phyloP scores from a whole-genome alignment of 2,329 filamentous ascomycete genomes.

The Alternaria gansuensis region DNA sequence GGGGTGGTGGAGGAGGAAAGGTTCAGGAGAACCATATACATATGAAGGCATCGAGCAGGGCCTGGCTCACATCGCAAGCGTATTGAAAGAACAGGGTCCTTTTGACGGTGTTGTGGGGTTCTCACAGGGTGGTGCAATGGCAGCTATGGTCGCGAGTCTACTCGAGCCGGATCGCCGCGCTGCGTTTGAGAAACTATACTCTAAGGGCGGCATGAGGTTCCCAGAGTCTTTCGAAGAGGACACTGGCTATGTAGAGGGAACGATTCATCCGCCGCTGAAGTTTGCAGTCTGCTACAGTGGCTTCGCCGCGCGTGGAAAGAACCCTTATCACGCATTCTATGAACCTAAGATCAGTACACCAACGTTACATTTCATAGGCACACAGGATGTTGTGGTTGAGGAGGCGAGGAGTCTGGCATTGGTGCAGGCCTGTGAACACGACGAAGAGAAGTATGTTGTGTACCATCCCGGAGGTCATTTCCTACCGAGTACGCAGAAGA shows the following conservation, averaged over 20 bases:
- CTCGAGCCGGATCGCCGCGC: conserved; percentile 66
- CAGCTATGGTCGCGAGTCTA: conserved; percentile 75
- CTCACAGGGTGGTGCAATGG: conserved; percentile 61
- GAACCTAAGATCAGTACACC: conserved; percentile 79
- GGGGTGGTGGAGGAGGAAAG: conserved; percentile 82
- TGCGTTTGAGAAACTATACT: conserved; percentile 58
- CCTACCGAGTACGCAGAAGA: conserved; percentile 78
- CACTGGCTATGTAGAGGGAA: conserved; percentile 29
- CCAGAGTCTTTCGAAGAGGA: conserved; percentile 57
- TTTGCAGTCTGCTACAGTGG: conserved; percentile 82
- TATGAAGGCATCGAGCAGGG: conserved; percentile 78
- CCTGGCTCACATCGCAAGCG: conserved; percentile 66
- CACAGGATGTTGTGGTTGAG: conserved; percentile 86
- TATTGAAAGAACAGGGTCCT: conserved; percentile 44
- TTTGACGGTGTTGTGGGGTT: conserved; percentile 52
- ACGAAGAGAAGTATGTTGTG: conserved; percentile 61
- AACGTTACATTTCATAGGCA: conserved; percentile 82
- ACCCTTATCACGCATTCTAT: conserved; percentile 73
- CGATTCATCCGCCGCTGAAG: conserved; percentile 65
- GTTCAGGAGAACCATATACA: conserved; percentile 56
- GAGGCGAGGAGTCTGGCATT: conserved; percentile 74
- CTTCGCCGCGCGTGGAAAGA: conserved; percentile 70
- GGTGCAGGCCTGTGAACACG: conserved; percentile 69
- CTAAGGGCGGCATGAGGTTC: conserved; percentile 60
- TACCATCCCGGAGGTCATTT: conserved; percentile 92